Evolutionary conservation across 331 rosid genomes (phyloP).

Genomic region (Rhamnella rubrinervis): DNA sequence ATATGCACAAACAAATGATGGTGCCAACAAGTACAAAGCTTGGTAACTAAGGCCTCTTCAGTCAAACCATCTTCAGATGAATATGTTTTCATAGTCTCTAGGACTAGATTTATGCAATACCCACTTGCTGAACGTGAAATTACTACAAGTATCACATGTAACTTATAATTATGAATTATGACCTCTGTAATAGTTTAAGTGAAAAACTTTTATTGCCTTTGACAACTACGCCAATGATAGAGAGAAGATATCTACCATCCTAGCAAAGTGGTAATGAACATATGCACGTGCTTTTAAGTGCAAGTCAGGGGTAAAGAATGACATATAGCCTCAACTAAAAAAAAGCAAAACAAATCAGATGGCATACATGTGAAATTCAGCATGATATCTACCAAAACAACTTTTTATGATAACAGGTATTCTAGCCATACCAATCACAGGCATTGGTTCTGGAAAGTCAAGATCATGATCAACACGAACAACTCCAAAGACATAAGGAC

Average conservation of each 20-base stretch:
- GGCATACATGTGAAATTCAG: neutral
- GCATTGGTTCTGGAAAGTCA: slow-evolving; percentile 99
- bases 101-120: slow-evolving; percentile 70
- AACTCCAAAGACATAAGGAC: slow-evolving; percentile 94
- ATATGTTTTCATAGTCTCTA: slow-evolving; percentile 94
- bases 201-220: neutral
- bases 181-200: neutral
- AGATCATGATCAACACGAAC: slow-evolving; percentile 86
- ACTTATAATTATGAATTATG: neutral
- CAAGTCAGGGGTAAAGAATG: too few relatives aligned
- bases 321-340: neutral
- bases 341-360: neutral
- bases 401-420: neutral
- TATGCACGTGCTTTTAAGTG: neutral
- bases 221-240: neutral
- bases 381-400: slow-evolving; percentile 7
- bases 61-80: slow-evolving; percentile 85
- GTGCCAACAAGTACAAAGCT: slow-evolving; percentile 84
- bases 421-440: slow-evolving; percentile 68
- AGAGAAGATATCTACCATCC: neutral
- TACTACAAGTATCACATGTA: slow-evolving; percentile 41
- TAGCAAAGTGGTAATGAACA: neutral
- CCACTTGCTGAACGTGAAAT: slow-evolving; percentile 91
- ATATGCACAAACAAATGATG: slow-evolving; percentile 82
- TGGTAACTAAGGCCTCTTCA: slow-evolving; percentile 85